A percentile compares a stretch with the other conserved stretches of the same genome.
Conservation (phyloP, 2,329 filamentous ascomycete genomes). For the Sporothrix dimorphospora region DNA sequence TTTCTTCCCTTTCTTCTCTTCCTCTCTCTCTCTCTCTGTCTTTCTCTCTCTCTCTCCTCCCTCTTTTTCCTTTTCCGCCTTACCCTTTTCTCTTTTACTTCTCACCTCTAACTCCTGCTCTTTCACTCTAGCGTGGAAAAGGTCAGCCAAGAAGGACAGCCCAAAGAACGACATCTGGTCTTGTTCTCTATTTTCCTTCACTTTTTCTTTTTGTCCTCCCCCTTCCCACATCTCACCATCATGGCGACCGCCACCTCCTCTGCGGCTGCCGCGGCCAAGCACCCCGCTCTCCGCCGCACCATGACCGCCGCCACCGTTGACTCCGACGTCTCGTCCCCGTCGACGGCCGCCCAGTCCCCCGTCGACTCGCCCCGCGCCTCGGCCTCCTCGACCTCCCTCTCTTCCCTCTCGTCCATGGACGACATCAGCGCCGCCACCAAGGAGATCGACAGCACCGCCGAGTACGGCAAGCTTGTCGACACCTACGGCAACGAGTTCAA, state of each 20-base stretch:
- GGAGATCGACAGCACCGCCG: conserved; percentile 43
- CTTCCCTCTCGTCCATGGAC: conserved; percentile 76
- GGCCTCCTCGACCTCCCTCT: conserved; percentile 87
- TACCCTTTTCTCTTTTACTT: conserved; percentile 10
- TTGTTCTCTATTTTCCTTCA: neutral
- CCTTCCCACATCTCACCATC: neutral
- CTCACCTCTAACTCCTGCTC: neutral
- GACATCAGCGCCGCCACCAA: conserved; percentile 59
- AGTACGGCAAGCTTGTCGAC: conserved; percentile 74
- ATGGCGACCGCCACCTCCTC: conserved; percentile 53
- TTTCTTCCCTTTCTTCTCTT: neutral
- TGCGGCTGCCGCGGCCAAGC: conserved; percentile 42
- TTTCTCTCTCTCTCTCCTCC: neutral
- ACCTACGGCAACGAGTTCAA: conserved; percentile 95
- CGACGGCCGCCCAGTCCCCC: conserved; percentile 61
- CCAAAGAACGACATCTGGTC: neutral
- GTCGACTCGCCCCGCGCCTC: conserved; percentile 63
- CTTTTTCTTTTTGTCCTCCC: neutral
- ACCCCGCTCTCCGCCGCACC: conserved; percentile 54
- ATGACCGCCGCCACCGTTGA: conserved; percentile 47
- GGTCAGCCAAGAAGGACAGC: conserved; percentile 3
- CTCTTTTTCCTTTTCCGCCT: neutral
- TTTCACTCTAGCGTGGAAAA: conserved; percentile 18
- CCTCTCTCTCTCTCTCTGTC: neutral
- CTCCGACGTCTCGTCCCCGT: conserved; percentile 54